These are phyloP conservation scores for Albifimbria verrucaria DNA, from an alignment of 2,329 filamentous ascomycete genomes.

Conservation along the genomic window DNA sequence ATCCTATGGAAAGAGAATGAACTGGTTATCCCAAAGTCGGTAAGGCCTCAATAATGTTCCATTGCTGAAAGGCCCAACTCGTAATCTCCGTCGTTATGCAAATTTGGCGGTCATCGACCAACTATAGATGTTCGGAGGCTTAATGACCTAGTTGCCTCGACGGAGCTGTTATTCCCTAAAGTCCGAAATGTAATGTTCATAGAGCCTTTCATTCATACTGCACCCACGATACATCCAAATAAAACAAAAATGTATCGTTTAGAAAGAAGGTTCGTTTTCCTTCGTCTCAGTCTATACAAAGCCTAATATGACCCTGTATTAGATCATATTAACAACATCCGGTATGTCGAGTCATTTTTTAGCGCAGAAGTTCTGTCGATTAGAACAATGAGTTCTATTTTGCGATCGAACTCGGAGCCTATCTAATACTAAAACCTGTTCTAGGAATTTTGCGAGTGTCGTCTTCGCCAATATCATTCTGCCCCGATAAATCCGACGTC, in stretches of 20 bases:
- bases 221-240: neutral
- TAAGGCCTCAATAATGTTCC: neutral
- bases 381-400: neutral
- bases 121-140: neutral
- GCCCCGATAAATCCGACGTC: conserved; percentile 1
- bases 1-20: neutral
- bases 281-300: neutral
- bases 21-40: neutral
- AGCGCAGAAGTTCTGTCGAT: neutral
- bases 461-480: conserved; percentile 1
- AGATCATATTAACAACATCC: neutral
- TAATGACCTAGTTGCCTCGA: neutral
- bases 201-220: neutral
- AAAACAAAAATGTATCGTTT: neutral
- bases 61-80: neutral
- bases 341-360: neutral
- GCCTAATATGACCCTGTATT: neutral
- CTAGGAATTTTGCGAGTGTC: neutral
- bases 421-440: neutral
- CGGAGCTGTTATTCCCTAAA: neutral
- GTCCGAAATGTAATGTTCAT: neutral
- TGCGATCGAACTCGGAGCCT: neutral
- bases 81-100: neutral
- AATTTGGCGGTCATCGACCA: neutral
- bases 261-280: neutral